These are phyloP conservation scores for Aspergillus cejpii DNA, from an alignment of 2,329 filamentous ascomycete genomes.

Conservation along the genomic window DNA sequence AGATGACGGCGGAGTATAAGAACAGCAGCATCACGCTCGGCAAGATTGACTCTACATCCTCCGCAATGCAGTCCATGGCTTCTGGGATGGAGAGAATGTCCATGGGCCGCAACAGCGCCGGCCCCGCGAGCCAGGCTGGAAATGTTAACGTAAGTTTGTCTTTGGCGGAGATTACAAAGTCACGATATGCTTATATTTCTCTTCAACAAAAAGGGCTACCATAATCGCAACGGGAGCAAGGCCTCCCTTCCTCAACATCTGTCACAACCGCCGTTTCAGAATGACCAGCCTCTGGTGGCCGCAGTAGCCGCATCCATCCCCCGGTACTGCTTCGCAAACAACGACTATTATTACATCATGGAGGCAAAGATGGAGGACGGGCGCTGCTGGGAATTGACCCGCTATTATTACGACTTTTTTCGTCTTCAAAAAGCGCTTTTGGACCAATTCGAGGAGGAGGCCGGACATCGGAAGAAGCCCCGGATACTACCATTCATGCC, in stretches of 20 bases:
- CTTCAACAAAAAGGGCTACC: slow-evolving; percentile 24
- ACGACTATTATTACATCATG: slow-evolving; percentile 98
- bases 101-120: slow-evolving; percentile 51
- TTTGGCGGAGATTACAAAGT: not conserved
- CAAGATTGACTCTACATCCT: slow-evolving; percentile 60
- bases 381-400: slow-evolving; percentile 82
- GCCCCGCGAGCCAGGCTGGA: slow-evolving; percentile 47
- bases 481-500: slow-evolving; percentile 95
- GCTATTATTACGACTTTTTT: slow-evolving; percentile 98
- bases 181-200: slow-evolving; percentile 1
- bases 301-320: slow-evolving; percentile 81
- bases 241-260: slow-evolving; percentile 25
- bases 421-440: slow-evolving; percentile 95
- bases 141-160: slow-evolving; percentile 45
- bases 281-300: slow-evolving; percentile 54
- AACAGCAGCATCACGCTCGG: slow-evolving; percentile 96
- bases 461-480: slow-evolving; percentile 74
- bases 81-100: slow-evolving; percentile 74
- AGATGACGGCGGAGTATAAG: slow-evolving; percentile 98
- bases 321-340: slow-evolving; percentile 89
- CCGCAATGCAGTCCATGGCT: slow-evolving; percentile 53
- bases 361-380: slow-evolving; percentile 87
- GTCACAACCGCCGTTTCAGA: slow-evolving; percentile 41
- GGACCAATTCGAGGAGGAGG: slow-evolving; percentile 84
- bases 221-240: slow-evolving; percentile 38